Base-by-base conservation (phyloP, 2,329 filamentous ascomycete species). In the Penicillium verrucosum region DNA sequence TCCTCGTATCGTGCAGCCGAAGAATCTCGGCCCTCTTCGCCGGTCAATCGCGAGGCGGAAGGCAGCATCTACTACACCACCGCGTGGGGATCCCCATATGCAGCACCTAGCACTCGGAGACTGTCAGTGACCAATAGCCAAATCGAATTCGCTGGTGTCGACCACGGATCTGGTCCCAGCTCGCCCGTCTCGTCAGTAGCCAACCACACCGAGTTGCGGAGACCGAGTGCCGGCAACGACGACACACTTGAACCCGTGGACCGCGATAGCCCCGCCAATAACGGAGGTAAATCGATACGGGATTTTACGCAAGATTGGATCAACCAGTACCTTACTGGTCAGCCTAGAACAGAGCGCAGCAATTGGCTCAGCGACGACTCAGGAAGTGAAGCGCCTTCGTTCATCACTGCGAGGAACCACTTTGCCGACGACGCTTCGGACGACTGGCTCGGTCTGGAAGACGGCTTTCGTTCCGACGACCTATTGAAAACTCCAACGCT, bases 11-110 rank as follows among this genome's bases (percentile, higher is more conserved):
- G 68, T 32, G 64, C 63, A 37, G 60, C 66, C 41, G 70, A 65
- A 59, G 74, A 76, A 48, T 74, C 74, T 16, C 64, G 68, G 34
- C 67, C 70, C n/a, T 70, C 74, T 34, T 77, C 76, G 18, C 72
- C 74, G 36, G 71, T 74, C 37, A 74, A 76, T 61, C 72, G 68
- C 45, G 70, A 72, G 63, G 75, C 76, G 43, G 79, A 80, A 60
- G 80, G 78, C 57, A 79, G 77, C 61, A 72, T 79, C 45, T 84
- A 83, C 70, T 84, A 84, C 69, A 94, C 90, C 45, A 88, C 91
- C 47, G 92, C 88, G 72, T 96, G 92, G 92, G 92, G 92, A 55
- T 96, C 92, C 52, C 92, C 92, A 23, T 96, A 96, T 76, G 87
- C 89, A 54, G 82, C 87, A 38, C 78, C 81, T 12, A 88, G 77